phyloP scores from a whole-genome alignment of 345 rosid species.

The Euphorbia peplus region DNA sequence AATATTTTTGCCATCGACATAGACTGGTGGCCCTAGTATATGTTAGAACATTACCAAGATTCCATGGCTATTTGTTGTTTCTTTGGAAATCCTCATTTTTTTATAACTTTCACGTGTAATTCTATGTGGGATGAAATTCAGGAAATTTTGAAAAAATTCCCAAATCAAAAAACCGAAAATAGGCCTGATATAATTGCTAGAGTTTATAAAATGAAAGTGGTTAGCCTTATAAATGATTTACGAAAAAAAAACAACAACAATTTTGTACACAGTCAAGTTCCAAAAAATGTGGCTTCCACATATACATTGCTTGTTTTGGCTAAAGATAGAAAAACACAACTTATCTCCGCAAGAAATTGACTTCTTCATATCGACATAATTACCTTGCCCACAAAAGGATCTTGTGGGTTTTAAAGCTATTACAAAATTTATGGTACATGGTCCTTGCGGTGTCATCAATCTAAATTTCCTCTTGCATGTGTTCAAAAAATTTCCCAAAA shows the following conservation, averaged over 20 bases:
- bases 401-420: neutral
- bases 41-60: neutral
- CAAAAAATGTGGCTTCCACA: neutral
- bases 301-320: neutral
- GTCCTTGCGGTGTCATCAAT: neutral
- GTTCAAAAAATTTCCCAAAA: neutral
- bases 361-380: neutral
- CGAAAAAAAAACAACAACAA: neutral
- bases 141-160: neutral
- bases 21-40: neutral
- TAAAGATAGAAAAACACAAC: fast-evolving
- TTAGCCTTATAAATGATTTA: neutral
- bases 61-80: neutral
- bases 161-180: neutral
- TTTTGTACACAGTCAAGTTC: neutral
- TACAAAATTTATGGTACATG: neutral
- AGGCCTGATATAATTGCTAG: neutral
- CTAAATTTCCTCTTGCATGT: neutral
- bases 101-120: neutral
- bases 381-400: neutral
- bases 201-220: neutral
- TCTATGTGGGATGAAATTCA: neutral
- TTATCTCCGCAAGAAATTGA: too few relatives aligned
- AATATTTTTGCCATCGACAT: neutral
- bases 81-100: neutral